Evolutionary conservation across 2,329 filamentous ascomycete genomes (phyloP), one percentile per base, ranked within the genome.

Genomic region (Arthrinium phaeospermum): DNA sequence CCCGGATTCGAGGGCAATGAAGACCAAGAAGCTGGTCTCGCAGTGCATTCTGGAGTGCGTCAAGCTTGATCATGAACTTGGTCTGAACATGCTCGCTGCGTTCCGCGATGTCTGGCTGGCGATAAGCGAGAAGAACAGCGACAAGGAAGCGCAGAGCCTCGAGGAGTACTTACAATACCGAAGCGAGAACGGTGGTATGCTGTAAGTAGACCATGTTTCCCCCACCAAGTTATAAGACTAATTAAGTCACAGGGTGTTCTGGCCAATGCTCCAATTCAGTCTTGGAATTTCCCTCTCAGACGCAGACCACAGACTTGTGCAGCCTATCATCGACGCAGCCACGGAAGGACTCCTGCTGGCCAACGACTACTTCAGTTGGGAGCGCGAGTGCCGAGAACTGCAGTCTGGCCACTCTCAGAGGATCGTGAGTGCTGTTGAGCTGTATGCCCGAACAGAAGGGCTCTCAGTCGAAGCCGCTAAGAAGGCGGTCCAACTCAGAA

Each of bases 321-420:
- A 67, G 61, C 27, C 61, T n/a, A 67, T 67, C 8, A 34, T 34
- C 12, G 34, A 34, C 12, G 27, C 61, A 37, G 61, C 61, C 61
- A 67, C 61, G 4, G 27, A 41, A 37, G 61, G 27, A 7, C 61
- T 68, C 0, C 37, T 68, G 30, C 13, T 68, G 10, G n/a, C 30
- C 64, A 68, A 68, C 37, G 64, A 68, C 37, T 68, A 68, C 5
- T 68, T 22, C 34, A 68, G 64, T 22, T 68, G 64, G 64, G 34
- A 44, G 37, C 61, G 61, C 2, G 34, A 67, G 22, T 67, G 34
- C 51, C 34, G 53, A 34, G 53, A 64, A 13, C 8, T 30, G 12
- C 5, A 64, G 53, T 16, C 24, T 3, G 53, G 24, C 1, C 24
- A 37, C 1, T 19, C 53, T 1, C 13, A 64, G 13, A 0, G n/a